Evolutionary conservation across 352 stramenopile genomes (phyloP), one percentile per base, ranked within the genome.

Genomic region (Phytophthora sp.): DNA sequence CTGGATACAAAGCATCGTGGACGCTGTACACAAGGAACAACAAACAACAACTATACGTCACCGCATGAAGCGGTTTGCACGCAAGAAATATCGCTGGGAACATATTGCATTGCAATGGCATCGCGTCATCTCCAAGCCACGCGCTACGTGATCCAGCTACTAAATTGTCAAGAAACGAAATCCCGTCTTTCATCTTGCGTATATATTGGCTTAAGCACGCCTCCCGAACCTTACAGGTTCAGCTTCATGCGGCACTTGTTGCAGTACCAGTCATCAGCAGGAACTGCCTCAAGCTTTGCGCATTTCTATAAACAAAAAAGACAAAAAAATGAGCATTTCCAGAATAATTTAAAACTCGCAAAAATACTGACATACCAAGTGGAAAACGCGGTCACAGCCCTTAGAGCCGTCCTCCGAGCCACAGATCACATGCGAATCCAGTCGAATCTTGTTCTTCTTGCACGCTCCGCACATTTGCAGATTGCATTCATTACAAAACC

Each of bases 341-440:
- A 15, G 31, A 30, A n/a, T 12, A 26, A 47, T 7, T 13, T 26
- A 3, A 49, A 47, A 20, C 30, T 27, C 27, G 41, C 41, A 49
- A 24, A 18, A 44, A 11, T 44, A 33, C 4, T 4, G 33, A 57
- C 61, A 24, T 80, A 97, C 89, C 76, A 97, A 74, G 31, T 97
- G 89, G 71, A 97, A 97, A 18, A 97, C 82, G 24, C 78, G 77
- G 51, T 96, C 89, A 31, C 89, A 97, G 59, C 89, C 89, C 63
- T 87, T 89, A 2, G 85, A 88, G 21, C 88, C 89, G 39, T 96
- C 89, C 63, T 97, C 89, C 3, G 86, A 94, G 18, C 89, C 89
- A 55, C 89, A 97, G 49, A 97, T 96, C 20, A 97, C 89, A 38
- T 97, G 88, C 49, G 88, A 90, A 53, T 97, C 86, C n/a, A 97